phyloP scores from a whole-genome alignment of 2,329 filamentous ascomycete species.

The Graphiopsis chlorocephala region DNA sequence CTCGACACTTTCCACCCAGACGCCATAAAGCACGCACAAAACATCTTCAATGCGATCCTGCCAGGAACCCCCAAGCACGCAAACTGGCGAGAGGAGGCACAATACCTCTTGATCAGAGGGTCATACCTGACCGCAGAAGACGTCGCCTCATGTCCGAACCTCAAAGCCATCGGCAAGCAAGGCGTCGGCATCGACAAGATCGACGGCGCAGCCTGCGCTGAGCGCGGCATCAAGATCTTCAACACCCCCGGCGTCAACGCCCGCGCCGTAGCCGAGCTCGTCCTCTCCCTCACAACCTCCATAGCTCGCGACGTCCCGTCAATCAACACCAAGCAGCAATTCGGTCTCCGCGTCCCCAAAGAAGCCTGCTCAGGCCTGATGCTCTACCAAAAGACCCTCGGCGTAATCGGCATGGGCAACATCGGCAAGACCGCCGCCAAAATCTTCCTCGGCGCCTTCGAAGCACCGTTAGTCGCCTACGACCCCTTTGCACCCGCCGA shows the following conservation, averaged over 20 bases:
- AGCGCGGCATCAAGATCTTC: slow-evolving; percentile 43
- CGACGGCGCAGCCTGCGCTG: slow-evolving; percentile 40
- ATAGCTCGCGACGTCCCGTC: slow-evolving; percentile 36
- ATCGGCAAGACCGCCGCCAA: slow-evolving; percentile 35
- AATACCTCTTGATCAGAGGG: slow-evolving; percentile 40
- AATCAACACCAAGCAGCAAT: slow-evolving; percentile 17
- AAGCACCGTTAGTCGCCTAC: slow-evolving; percentile 32
- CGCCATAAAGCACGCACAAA: slow-evolving; percentile 31
- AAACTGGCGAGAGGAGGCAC: slow-evolving; percentile 43
- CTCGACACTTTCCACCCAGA: slow-evolving; percentile 31
- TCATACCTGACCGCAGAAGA: slow-evolving; percentile 30
- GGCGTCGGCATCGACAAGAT: slow-evolving; percentile 50
- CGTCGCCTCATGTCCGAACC: slow-evolving; percentile 26
- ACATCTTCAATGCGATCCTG: slow-evolving; percentile 41
- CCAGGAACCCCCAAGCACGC: slow-evolving; percentile 35
- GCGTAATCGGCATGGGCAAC: slow-evolving; percentile 40
- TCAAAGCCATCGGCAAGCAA: slow-evolving; percentile 48
- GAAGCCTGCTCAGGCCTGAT: slow-evolving; percentile 43
- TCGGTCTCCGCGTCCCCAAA: slow-evolving; percentile 36
- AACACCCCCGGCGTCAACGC: slow-evolving; percentile 49
- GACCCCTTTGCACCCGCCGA: slow-evolving; percentile 32
- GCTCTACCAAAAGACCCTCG: slow-evolving; percentile 33
- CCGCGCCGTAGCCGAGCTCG: slow-evolving; percentile 36
- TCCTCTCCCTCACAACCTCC: slow-evolving; percentile 31
- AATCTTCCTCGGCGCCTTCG: slow-evolving; percentile 34